These are phyloP conservation scores for Starmerella vitae DNA, from an alignment of 805 yeast genomes.

Conservation along the genomic window DNA sequence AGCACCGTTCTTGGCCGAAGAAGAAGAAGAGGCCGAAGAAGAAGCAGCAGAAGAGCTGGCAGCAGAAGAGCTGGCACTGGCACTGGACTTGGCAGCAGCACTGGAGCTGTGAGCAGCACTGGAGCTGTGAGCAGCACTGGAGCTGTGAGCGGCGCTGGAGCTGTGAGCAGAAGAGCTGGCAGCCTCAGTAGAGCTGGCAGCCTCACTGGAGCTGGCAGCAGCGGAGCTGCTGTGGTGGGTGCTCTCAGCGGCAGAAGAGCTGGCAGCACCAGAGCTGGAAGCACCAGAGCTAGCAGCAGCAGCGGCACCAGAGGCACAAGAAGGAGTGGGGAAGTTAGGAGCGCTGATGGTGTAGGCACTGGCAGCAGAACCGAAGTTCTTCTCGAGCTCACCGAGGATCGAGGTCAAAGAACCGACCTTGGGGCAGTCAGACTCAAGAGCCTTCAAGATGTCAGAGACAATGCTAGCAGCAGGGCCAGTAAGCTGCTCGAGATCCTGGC, in stretches of 20 bases:
- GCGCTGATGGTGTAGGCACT: slow-evolving; percentile 13
- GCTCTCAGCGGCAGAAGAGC: slow-evolving; percentile 12
- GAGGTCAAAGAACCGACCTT: slow-evolving; percentile 11
- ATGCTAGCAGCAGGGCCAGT: slow-evolving; percentile 18
- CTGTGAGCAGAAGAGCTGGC: slow-evolving; percentile 5
- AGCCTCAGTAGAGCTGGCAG: slow-evolving; percentile 6
- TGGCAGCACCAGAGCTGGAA: slow-evolving; percentile 4
- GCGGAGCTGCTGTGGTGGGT: slow-evolving; percentile 2
- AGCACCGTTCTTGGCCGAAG: slow-evolving; percentile 8
- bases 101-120: neutral
- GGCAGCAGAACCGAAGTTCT: slow-evolving; percentile 16
- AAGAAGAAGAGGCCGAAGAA: slow-evolving; percentile 11
- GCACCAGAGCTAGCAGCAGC: slow-evolving; percentile 6
- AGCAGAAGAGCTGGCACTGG: slow-evolving; percentile 12
- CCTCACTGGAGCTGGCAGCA: slow-evolving; percentile 10
- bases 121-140: slow-evolving; percentile 4
- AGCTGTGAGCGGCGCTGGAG: slow-evolving; percentile 1
- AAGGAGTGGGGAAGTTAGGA: slow-evolving; percentile 11
- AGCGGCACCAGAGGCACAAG: slow-evolving; percentile 12
- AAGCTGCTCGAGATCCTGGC: slow-evolving; percentile 19
- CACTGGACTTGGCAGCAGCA: slow-evolving; percentile 10
- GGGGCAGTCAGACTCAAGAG: slow-evolving; percentile 11
- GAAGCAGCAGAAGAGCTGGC: slow-evolving; percentile 14
- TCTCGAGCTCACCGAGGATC: slow-evolving; percentile 10
- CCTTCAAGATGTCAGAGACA: slow-evolving; percentile 14